Evolutionary conservation across 805 yeast species (phyloP).

Genomic region (Suhomyces vadensis): DNA sequence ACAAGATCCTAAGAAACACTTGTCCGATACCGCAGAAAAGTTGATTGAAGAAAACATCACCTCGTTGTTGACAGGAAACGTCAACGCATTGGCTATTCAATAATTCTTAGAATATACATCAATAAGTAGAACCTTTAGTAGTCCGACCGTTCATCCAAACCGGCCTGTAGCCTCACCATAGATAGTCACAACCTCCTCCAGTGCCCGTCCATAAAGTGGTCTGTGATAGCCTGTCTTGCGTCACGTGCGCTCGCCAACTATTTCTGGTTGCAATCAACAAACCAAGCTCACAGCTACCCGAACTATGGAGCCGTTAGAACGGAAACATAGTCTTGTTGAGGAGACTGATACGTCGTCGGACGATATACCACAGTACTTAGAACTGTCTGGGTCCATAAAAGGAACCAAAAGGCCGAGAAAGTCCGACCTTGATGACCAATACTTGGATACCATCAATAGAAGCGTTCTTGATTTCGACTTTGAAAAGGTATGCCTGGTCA

Average conservation of each 20-base stretch:
- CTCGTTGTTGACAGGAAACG: conserved; percentile 82
- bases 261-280: background rate
- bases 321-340: background rate
- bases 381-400: background rate
- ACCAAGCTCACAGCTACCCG: no score
- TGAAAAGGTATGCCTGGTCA: conserved; percentile 64
- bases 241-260: background rate
- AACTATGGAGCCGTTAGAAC: background rate
- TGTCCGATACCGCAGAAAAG: conserved; percentile 82
- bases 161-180: no score
- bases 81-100: conserved; percentile 86
- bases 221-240: background rate
- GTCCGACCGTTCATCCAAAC: no score
- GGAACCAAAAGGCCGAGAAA: background rate
- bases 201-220: no score
- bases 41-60: conserved; percentile 89
- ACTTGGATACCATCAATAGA: conserved; percentile 47
- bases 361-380: conserved; percentile 1
- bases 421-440: conserved; percentile 14
- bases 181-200: no score
- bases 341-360: conserved; percentile 1
- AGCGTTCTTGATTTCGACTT: conserved; percentile 62
- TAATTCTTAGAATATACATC: no score
- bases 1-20: conserved; percentile 98
- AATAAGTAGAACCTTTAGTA: no score